Base-by-base conservation (phyloP, 2,329 filamentous ascomycete species). In the Phyllosticta citriasiana region DNA sequence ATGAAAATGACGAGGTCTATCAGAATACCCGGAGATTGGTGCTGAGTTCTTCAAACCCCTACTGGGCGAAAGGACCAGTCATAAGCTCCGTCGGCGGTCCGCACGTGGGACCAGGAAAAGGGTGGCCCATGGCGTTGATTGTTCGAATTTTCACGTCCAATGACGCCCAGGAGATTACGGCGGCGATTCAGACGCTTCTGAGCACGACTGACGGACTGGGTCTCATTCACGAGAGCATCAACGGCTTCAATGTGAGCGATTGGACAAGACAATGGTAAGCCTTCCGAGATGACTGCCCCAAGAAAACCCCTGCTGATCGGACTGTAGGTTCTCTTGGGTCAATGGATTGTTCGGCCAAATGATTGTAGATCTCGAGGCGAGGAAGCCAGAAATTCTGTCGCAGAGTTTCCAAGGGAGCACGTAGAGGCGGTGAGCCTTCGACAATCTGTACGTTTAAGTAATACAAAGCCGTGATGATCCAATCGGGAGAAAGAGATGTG, bases 111-210 rank as follows among this genome's bases (percentile, higher is more conserved):
- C 76, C 74, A 0, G 78, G 74, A 1, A 70, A 70, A 63, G 79
- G 77, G 26, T 82, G 79, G 79, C 79, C 79, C 0, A 80, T 82
- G 78, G 78, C 79, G 9, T 72, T 71, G 3, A 80, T 82, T 63
- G 74, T 81, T 16, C 74, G 78, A 14, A 79, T 81, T 24, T 63
- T 81, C 61, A 82, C 79, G n/a, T 78, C 69, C 54, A 70, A 74
- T 47, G 72, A 80, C 60, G 77, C 79, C 58, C 69, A 68, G 0
- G 79, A 81, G 68, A 79, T 80, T 61, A 70, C 68, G 6, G 70
- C 69, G 14, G 73, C 78, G 65, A 63, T 82, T 63, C 68, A 68
- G 63, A 70, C 77, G 67, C 73, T 81, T 60, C 67, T 82, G 26
- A 74, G 73, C 61, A 78, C 72, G 53, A 81, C 79, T 4, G 77